phyloP scores from a whole-genome alignment of 495 filamentous ascomycete genomes.

The Glonium stellatum region DNA sequence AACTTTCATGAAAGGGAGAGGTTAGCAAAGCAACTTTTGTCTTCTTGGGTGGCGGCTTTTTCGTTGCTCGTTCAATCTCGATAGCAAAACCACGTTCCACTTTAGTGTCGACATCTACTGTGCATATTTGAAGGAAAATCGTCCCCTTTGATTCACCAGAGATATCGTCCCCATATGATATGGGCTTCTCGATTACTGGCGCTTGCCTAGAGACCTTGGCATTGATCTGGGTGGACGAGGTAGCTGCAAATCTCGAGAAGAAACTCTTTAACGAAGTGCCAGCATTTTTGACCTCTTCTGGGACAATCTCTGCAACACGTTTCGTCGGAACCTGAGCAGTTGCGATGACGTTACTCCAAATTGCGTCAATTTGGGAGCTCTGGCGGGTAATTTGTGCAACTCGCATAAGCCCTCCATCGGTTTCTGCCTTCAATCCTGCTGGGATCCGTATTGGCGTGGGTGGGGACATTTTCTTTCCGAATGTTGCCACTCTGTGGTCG shows the following conservation, averaged over 20 bases:
- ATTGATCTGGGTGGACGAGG: slow-evolving; percentile 31
- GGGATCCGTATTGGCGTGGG: slow-evolving; percentile 66
- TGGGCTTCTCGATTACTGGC: slow-evolving; percentile 46
- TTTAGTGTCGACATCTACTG: slow-evolving; percentile 68
- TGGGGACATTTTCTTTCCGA: slow-evolving; percentile 80
- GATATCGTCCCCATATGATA: slow-evolving; percentile 54
- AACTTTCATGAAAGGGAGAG: slow-evolving; percentile 77
- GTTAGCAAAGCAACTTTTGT: slow-evolving; percentile 82
- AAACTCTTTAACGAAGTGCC: slow-evolving; percentile 65
- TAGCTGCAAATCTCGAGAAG: slow-evolving; percentile 49
- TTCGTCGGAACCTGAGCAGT: slow-evolving; percentile 21
- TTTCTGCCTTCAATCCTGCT: slow-evolving; percentile 69
- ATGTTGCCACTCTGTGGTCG: slow-evolving; percentile 66
- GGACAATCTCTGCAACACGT: slow-evolving; percentile 18
- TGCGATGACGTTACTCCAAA: slow-evolving; percentile 83
- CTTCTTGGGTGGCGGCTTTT: slow-evolving; percentile 86
- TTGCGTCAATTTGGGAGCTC: slow-evolving; percentile 82
- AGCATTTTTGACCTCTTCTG: slow-evolving; percentile 26
- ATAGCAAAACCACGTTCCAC: slow-evolving; percentile 59
- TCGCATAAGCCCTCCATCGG: slow-evolving; percentile 78
- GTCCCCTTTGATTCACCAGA: slow-evolving; percentile 58
- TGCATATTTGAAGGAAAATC: slow-evolving; percentile 82
- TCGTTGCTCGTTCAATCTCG: slow-evolving; percentile 93
- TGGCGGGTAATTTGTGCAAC: slow-evolving; percentile 65
- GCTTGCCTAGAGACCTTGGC: slow-evolving; percentile 45